Evolutionary conservation across 805 yeast species (phyloP), one percentile per base, ranked within the genome.

Genomic region (Candida parachauliodes): DNA sequence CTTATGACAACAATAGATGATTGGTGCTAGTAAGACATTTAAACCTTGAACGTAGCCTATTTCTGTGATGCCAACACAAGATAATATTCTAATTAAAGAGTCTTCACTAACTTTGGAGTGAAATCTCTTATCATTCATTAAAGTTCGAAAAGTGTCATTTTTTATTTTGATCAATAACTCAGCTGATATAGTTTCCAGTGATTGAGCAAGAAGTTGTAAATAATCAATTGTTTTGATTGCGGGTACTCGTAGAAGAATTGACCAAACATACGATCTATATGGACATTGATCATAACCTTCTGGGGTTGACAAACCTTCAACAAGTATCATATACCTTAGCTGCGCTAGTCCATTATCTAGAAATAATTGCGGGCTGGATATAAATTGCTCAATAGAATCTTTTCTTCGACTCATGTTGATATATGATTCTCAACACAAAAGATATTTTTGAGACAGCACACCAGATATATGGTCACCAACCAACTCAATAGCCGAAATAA

Each of bases 21-120:
- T 75, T 1, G 96, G 96, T 0, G 95, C 96, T 17, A 83, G 72
- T 16, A 88, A 57, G 0, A 88, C 88, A 54, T 88, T 88, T 83
- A 89, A 78, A 2, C 96, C 96, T 55, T 88, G 96, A n/a, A 88
- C 96, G 52, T 87, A 87, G 0, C 73, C 73, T 5, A 56, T 63
- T 28, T 52, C 53, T 14, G 72, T 59, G 56, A 77, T 60, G 2
- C 94, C 94, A 52, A 78, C 74, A n/a, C 84, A 79, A 22, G 85
- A 82, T 18, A 88, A 67, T 2, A 88, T 63, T 31, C 96, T 60
- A 8, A 82, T 71, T 29, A 88, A 59, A 1, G 84, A 62, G 2
- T 74, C 77, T 50, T 87, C 95, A n/a, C 77, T 58, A 2, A 88
- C 95, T 38, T 72, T 73, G 33, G 62, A 60, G 40, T 76, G 79